These are phyloP conservation scores for Choanephora cucurbitarum DNA, from an alignment of 371 early-diverging fungal genomes.

Conservation along the genomic window DNA sequence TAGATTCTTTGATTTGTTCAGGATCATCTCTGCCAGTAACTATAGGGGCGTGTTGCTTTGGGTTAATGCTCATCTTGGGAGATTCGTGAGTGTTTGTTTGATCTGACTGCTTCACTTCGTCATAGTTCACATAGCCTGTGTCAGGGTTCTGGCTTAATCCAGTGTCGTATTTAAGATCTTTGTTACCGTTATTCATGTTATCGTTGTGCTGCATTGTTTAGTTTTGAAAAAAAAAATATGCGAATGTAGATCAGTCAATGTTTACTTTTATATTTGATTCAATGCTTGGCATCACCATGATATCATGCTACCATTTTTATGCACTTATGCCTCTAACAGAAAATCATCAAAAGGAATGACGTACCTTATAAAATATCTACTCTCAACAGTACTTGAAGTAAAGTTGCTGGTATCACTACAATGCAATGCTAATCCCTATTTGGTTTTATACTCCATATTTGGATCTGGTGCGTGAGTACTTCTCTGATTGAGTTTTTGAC, in stretches of 20 bases:
- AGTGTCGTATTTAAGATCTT: background rate
- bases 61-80: background rate
- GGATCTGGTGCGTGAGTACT: no score
- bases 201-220: background rate
- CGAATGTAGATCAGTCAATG: background rate
- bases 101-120: background rate
- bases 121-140: background rate
- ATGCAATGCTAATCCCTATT: no score
- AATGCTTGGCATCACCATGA: background rate
- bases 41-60: background rate
- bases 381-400: no score
- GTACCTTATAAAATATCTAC: no score
- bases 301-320: background rate
- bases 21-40: background rate
- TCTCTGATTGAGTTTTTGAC: no score
- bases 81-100: background rate
- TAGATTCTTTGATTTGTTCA: background rate
- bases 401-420: no score
- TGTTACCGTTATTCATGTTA: background rate
- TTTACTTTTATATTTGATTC: no score
- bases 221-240: background rate
- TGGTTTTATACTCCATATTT: no score
- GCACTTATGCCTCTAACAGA: no score
- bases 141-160: background rate
- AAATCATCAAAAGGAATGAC: no score